A percentile compares a stretch with the other conserved stretches of the same genome.
Conservation (phyloP, 1,139 yeast genomes). For the Protomyces arabidopsidicola region DNA sequence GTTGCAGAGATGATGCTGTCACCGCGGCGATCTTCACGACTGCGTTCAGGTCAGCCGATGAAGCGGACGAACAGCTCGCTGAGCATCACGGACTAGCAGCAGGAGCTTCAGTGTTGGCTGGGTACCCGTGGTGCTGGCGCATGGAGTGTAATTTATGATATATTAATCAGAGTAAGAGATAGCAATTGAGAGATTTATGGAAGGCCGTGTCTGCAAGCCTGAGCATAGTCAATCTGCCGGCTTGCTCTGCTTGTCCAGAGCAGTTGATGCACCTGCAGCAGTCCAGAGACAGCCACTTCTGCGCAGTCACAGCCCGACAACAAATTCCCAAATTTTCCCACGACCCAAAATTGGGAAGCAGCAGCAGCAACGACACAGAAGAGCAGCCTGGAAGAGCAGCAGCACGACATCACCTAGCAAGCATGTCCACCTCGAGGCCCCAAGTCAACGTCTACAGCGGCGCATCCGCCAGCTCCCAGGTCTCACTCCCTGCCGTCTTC, state of each 20-base stretch:
- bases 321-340: too few species aligned
- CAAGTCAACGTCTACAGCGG: conserved; percentile 81
- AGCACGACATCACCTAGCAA: background rate
- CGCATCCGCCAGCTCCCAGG: conserved; percentile 78
- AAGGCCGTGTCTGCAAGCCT: background rate
- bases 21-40: conserved; percentile 17
- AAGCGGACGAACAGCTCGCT: conserved; percentile 22
- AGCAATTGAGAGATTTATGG: background rate
- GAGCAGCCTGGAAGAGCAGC: background rate
- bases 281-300: too few species aligned
- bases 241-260: too few species aligned
- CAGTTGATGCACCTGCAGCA: too few species aligned
- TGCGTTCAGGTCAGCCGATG: conserved; percentile 3
- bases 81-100: conserved; percentile 7
- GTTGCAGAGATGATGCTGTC: conserved; percentile 19
- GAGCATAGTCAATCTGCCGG: too few species aligned
- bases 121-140: too few species aligned
- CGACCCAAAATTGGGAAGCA: too few species aligned
- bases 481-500: conserved; percentile 98
- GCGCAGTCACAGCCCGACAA: background rate
- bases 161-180: background rate
- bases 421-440: conserved; percentile 30
- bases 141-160: too few species aligned
- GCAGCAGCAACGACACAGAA: background rate
- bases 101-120: too few species aligned